These are phyloP conservation scores for Brettanomyces anomalus DNA, from an alignment of 805 yeast genomes.

Conservation along the genomic window DNA sequence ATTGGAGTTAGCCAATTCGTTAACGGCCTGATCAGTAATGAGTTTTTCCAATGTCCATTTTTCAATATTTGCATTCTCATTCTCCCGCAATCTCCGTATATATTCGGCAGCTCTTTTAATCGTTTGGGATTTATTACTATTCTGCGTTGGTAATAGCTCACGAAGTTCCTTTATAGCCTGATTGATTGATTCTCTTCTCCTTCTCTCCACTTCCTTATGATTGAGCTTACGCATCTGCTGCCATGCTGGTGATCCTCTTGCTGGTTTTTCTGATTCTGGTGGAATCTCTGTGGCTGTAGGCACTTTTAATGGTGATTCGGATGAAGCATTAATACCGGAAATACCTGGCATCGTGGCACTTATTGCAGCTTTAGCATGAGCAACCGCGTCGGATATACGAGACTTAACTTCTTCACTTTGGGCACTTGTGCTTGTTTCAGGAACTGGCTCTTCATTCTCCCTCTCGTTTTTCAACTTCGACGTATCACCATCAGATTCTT, in stretches of 20 bases:
- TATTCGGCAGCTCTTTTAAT: slow-evolving; percentile 83
- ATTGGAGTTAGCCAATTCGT: slow-evolving; percentile 76
- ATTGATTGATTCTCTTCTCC: slow-evolving; percentile 84
- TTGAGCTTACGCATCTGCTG: slow-evolving; percentile 75
- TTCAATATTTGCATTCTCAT: slow-evolving; percentile 81
- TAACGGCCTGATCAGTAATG: slow-evolving; percentile 82
- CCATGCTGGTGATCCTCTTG: slow-evolving; percentile 78
- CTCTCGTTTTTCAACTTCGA: too few species aligned
- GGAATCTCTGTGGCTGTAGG: slow-evolving; percentile 4
- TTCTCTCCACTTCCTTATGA: slow-evolving; percentile 92
- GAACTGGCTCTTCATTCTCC: too few species aligned
- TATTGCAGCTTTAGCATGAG: background rate
- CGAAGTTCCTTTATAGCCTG: slow-evolving; percentile 78
- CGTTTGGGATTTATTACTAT: slow-evolving; percentile 85
- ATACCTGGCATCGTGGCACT: background rate
- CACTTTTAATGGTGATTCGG: slow-evolving; percentile 3
- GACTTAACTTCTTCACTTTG: background rate
- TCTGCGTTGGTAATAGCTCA: slow-evolving; percentile 69
- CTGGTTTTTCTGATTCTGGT: slow-evolving; percentile 34
- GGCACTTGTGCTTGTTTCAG: too few species aligned
- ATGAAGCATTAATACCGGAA: background rate
- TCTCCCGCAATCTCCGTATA: slow-evolving; percentile 81
- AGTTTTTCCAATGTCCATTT: slow-evolving; percentile 94
- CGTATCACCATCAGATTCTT: too few species aligned
- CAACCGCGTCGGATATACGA: background rate